A percentile compares a stretch with the other conserved stretches of the same genome.
Evolutionary conservation across 495 filamentous ascomycete genomes (phyloP).

Genomic region (Tetracladium marchalianum): DNA sequence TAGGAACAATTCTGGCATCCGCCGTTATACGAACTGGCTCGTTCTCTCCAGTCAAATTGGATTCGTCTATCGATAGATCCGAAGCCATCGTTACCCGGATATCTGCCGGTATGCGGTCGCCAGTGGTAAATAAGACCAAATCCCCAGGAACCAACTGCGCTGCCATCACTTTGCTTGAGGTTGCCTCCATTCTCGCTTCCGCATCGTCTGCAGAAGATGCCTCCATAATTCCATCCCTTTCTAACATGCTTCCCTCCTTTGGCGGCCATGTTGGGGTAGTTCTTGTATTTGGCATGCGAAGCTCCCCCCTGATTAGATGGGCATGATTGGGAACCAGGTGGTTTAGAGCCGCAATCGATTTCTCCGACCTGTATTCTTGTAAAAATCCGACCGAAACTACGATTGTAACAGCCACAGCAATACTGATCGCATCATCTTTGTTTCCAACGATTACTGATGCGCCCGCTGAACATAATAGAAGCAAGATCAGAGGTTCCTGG

Average conservation of each 20-base stretch:
- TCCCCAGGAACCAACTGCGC: slow-evolving; percentile 84
- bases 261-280: slow-evolving; percentile 36
- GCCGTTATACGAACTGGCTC: slow-evolving; percentile 75
- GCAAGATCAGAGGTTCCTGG: slow-evolving; percentile 77
- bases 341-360: slow-evolving; percentile 90
- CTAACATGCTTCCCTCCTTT: slow-evolving; percentile 9
- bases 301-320: slow-evolving; percentile 64
- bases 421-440: slow-evolving; percentile 90
- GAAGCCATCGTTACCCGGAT: slow-evolving; percentile 84
- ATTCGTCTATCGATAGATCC: slow-evolving; percentile 89
- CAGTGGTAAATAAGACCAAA: slow-evolving; percentile 84
- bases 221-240: slow-evolving; percentile 20
- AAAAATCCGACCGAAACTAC: slow-evolving; percentile 94
- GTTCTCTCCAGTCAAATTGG: slow-evolving; percentile 95
- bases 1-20: slow-evolving; percentile 31
- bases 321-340: slow-evolving; percentile 91
- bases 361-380: slow-evolving; percentile 95
- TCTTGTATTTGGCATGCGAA: slow-evolving; percentile 19
- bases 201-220: slow-evolving; percentile 27
- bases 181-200: slow-evolving; percentile 47
- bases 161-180: slow-evolving; percentile 75
- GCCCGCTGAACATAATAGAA: slow-evolving; percentile 84
- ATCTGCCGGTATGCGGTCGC: slow-evolving; percentile 93
- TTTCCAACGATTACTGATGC: slow-evolving; percentile 92
- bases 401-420: slow-evolving; percentile 88